These are phyloP conservation scores for sunflower (Helianthus annuus) DNA, from an alignment of 129 eudicot species.

Conservation along the genomic window DNA sequence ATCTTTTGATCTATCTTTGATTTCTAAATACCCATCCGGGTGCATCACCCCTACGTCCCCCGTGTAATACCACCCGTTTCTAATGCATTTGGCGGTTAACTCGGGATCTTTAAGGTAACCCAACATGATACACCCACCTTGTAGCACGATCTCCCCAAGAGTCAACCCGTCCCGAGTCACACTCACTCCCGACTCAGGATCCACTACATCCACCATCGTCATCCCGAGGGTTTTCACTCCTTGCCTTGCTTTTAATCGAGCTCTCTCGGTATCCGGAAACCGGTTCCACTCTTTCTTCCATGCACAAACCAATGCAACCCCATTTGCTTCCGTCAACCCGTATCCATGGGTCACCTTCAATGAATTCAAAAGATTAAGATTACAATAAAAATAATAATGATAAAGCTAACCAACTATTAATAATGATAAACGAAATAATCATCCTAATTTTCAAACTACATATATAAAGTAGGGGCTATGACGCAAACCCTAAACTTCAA, in stretches of 20 bases:
- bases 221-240: constrained; percentile 63
- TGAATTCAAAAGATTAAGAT: too few species aligned
- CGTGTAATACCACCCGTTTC: constrained; percentile 82
- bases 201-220: constrained; percentile 58
- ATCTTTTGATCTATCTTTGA: constrained; percentile 80
- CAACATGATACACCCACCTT: constrained; percentile 64
- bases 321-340: constrained; percentile 84
- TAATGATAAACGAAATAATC: too few species aligned
- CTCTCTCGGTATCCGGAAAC: constrained; percentile 56
- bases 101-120: constrained; percentile 82
- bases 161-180: constrained; percentile 60
- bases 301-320: constrained; percentile 55
- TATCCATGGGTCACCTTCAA: constrained; percentile 55
- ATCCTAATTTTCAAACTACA: too few species aligned
- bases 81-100: constrained; percentile 52
- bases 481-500: too few species aligned
- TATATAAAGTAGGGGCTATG: too few species aligned
- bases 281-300: too few species aligned
- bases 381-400: too few species aligned
- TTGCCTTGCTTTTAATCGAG: constrained; percentile 70
- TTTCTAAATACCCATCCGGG: constrained; percentile 80
- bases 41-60: too few species aligned
- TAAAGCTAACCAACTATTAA: too few species aligned
- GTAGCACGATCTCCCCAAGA: constrained; percentile 66
- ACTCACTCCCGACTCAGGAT: constrained; percentile 49